Evolutionary conservation across 2,329 filamentous ascomycete species (phyloP).

Genomic region (Dendrostoma leiphaemia): DNA sequence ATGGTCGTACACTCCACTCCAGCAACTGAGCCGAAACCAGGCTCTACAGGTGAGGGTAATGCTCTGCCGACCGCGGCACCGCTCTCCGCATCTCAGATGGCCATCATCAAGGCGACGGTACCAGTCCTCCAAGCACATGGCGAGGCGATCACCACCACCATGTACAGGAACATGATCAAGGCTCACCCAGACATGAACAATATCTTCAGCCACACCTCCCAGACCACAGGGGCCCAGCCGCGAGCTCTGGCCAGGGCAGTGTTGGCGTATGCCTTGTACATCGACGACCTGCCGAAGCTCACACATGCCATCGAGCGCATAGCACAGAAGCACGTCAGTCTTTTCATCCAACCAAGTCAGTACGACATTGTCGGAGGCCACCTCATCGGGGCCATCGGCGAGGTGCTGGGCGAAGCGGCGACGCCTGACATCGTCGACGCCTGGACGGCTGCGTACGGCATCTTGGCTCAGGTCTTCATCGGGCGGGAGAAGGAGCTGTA

Average conservation of each 20-base stretch:
- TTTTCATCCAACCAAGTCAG: constrained; percentile 67
- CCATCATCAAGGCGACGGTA: constrained; percentile 74
- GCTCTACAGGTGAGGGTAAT: neutral
- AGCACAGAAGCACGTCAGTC: constrained; percentile 71
- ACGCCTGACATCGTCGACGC: constrained; percentile 66
- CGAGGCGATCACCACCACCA: constrained; percentile 64
- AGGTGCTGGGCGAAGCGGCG: constrained; percentile 65
- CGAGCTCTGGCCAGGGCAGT: constrained; percentile 68
- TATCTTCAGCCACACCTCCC: constrained; percentile 70
- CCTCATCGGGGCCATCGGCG: constrained; percentile 65
- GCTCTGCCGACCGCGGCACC: constrained; percentile 24
- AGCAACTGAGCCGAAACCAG: constrained; percentile 5
- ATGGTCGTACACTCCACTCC: constrained; percentile 1
- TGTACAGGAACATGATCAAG: constrained; percentile 68
- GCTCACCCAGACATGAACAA: constrained; percentile 65
- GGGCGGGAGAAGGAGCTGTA: constrained; percentile 61
- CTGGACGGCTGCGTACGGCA: constrained; percentile 70
- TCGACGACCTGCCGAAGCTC: constrained; percentile 66
- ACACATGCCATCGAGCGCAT: constrained; percentile 62
- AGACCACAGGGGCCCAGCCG: constrained; percentile 66
- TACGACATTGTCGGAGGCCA: constrained; percentile 69
- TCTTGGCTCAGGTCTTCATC: constrained; percentile 71
- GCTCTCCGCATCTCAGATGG: constrained; percentile 62
- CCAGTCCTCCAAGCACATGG: constrained; percentile 70
- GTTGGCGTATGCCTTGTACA: constrained; percentile 69